These are phyloP conservation scores for Arbutus unedo DNA, from an alignment of 148 eudicot genomes.

Conservation along the genomic window DNA sequence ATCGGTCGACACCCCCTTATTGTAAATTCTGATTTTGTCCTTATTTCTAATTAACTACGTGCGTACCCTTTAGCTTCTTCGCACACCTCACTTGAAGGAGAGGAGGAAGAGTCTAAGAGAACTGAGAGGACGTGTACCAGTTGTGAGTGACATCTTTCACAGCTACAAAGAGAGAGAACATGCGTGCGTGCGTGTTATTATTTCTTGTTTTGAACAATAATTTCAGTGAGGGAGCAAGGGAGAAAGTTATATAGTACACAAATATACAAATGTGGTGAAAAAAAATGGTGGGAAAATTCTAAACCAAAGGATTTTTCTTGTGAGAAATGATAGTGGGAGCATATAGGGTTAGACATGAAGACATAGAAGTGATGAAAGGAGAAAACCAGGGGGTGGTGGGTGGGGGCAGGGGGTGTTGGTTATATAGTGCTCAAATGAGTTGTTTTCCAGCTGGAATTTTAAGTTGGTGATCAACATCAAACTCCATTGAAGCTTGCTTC, in stretches of 20 bases:
- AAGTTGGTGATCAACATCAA: not conserved
- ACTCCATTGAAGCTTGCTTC: not conserved
- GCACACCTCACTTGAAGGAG: no score
- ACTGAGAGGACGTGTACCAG: no score
- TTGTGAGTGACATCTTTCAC: no score
- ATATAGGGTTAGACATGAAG: not conserved
- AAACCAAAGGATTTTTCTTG: not conserved
- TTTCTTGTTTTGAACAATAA: no score
- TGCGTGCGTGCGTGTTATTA: no score
- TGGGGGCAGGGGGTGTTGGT: slow-evolving; percentile 3
- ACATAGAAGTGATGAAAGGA: not conserved
- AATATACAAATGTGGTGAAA: not conserved
- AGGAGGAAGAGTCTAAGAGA: no score
- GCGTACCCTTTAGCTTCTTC: no score
- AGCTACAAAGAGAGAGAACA: no score
- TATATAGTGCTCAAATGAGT: not conserved
- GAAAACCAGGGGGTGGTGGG: not conserved
- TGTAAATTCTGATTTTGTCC: no score
- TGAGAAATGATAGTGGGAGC: not conserved
- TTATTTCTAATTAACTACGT: no score
- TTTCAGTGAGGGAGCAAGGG: no score
- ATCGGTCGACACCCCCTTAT: no score
- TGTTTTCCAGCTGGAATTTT: not conserved
- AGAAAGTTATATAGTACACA: not conserved
- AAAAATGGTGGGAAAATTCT: not conserved